These are phyloP conservation scores for Talaromyces borbonicus DNA, from an alignment of 495 filamentous ascomycete genomes.

Conservation along the genomic window DNA sequence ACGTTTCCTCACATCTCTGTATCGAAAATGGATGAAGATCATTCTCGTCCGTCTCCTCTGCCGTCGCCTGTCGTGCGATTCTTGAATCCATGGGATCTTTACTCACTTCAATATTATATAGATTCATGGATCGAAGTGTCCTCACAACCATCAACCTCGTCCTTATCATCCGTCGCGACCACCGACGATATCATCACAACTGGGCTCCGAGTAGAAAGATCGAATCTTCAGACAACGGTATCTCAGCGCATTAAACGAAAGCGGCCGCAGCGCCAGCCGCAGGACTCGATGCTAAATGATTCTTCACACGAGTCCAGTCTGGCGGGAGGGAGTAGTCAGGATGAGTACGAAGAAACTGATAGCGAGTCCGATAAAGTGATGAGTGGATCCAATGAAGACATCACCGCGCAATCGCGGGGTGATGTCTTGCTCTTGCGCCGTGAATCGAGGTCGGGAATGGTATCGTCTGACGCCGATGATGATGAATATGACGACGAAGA, in stretches of 20 bases:
- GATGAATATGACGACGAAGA: constrained; percentile 73
- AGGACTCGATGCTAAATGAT: constrained; percentile 38
- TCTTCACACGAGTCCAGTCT: constrained; percentile 27
- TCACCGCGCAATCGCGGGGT: constrained; percentile 28
- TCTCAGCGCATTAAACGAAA: constrained; percentile 28
- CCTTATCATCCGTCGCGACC: constrained; percentile 63
- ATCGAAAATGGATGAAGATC: constrained; percentile 1
- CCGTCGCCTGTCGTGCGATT: constrained; percentile 11
- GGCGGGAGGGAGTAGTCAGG: constrained; percentile 60
- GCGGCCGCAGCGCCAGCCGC: constrained; percentile 45
- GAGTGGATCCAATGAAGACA: constrained; percentile 75
- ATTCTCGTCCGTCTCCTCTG: constrained; percentile 1
- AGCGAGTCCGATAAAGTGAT: constrained; percentile 76
- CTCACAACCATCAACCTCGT: constrained; percentile 87
- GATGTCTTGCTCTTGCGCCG: constrained; percentile 14
- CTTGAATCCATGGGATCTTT: constrained; percentile 29
- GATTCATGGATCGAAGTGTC: constrained; percentile 97
- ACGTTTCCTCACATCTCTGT: background rate
- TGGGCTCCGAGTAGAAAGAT: constrained; percentile 63
- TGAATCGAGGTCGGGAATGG: constrained; percentile 15
- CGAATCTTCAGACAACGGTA: constrained; percentile 16
- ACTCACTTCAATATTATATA: constrained; percentile 49
- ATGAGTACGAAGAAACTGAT: constrained; percentile 82
- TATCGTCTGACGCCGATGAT: constrained; percentile 31
- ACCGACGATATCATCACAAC: constrained; percentile 83